Conservation (phyloP, 805 yeast genomes). For the Candida nonsorbophila region DNA sequence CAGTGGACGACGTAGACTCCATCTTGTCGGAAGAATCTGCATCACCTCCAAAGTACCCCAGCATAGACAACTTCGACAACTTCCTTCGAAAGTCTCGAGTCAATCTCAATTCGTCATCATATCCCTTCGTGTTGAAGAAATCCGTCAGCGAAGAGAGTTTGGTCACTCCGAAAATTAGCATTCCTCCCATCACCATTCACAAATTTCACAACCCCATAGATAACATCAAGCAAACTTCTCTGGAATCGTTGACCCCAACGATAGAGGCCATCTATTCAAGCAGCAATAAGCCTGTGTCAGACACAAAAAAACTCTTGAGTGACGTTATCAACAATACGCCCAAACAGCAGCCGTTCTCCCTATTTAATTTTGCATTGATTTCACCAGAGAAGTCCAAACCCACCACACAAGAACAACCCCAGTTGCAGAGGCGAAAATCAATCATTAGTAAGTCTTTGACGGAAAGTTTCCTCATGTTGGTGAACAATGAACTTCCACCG, state of each 20-base stretch:
- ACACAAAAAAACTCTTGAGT: too few relatives aligned
- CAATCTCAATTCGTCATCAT: conserved; percentile 15
- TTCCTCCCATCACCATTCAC: conserved; percentile 1
- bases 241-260: conserved; percentile 21
- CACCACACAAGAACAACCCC: conserved; percentile 1
- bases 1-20: too few relatives aligned
- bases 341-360: conserved; percentile 9
- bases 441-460: conserved; percentile 25
- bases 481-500: conserved; percentile 2
- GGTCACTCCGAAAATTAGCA: not conserved
- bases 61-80: conserved; percentile 22
- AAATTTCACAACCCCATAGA: conserved; percentile 36
- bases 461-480: conserved; percentile 15
- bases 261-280: conserved; percentile 24
- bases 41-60: too few relatives aligned
- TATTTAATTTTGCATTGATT: conserved; percentile 13
- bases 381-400: conserved; percentile 11
- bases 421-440: conserved; percentile 1
- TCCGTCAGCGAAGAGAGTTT: conserved; percentile 12
- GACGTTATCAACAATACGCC: too few relatives aligned
- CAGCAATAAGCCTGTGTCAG: conserved; percentile 1
- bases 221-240: conserved; percentile 14
- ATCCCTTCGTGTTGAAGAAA: conserved; percentile 15
- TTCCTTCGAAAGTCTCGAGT: conserved; percentile 29
- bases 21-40: too few relatives aligned